Percentiles rank a stretch among this genome's conserved stretches.
These are phyloP conservation scores for Gracilaria gracilis DNA, from an alignment of 23 red algal genomes.

Conservation along the genomic window DNA sequence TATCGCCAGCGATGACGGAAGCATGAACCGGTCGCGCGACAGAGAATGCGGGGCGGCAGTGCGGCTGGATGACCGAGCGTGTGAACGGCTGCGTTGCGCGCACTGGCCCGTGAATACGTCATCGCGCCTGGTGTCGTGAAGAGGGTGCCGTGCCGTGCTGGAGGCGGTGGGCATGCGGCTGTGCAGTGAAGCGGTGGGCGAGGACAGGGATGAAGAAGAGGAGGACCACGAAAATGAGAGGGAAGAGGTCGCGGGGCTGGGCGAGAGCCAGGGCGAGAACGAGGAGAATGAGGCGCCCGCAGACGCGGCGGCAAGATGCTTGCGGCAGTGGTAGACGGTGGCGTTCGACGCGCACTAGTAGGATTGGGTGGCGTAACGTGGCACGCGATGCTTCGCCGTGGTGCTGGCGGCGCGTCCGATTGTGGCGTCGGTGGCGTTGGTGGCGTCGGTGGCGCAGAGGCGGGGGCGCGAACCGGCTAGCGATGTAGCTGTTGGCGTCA, in stretches of 20 bases:
- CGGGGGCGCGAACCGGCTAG: neutral
- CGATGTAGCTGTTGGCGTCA: neutral
- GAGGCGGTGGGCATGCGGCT: constrained; percentile 12
- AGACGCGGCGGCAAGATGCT: too few relatives aligned
- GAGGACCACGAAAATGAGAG: too few relatives aligned
- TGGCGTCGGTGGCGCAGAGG: too few relatives aligned
- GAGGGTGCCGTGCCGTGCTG: constrained; percentile 32
- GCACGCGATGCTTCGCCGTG: neutral
- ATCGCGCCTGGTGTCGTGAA: constrained; percentile 11
- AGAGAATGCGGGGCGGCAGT: neutral
- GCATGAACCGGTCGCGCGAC: neutral
- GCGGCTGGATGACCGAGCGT: neutral
- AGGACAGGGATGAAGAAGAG: too few relatives aligned
- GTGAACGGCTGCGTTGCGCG: constrained; percentile 16
- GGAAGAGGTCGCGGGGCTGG: too few relatives aligned
- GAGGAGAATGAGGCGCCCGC: too few relatives aligned
- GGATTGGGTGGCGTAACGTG: constrained; percentile 5
- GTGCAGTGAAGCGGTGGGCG: neutral
- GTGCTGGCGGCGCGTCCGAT: constrained; percentile 25
- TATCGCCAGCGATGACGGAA: neutral
- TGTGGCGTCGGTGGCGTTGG: too few relatives aligned
- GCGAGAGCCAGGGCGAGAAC: too few relatives aligned
- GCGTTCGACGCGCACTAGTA: constrained; percentile 7
- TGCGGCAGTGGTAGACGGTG: constrained; percentile 5
- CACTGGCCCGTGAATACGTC: constrained; percentile 37